Percentiles rank a stretch among this genome's conserved stretches.
These are phyloP conservation scores for Hortiboletus flavorubellus DNA, from an alignment of 768 basidiomycete species.

Conservation along the genomic window DNA sequence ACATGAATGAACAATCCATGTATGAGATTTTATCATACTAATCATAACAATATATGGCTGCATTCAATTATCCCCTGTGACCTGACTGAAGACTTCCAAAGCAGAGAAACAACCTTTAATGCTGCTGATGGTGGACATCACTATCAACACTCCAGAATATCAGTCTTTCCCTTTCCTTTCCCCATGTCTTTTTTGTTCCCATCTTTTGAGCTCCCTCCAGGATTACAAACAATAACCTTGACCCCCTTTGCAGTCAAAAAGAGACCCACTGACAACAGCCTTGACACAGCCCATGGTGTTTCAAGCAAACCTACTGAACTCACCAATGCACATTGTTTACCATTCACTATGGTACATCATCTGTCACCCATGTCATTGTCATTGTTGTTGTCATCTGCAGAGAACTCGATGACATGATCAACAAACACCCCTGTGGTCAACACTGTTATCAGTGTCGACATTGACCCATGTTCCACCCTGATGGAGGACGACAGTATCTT, in stretches of 20 bases:
- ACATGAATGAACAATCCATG: too few relatives aligned
- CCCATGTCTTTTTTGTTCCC: background rate
- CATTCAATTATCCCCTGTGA: too few relatives aligned
- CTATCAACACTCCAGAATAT: background rate
- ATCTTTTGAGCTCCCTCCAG: background rate
- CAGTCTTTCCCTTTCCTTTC: background rate
- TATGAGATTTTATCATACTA: too few relatives aligned
- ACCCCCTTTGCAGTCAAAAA: background rate
- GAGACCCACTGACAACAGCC: background rate
- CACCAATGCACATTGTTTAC: background rate
- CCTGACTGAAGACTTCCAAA: too few relatives aligned
- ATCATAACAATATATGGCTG: too few relatives aligned
- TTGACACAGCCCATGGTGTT: background rate
- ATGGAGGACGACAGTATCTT: constrained; percentile 6
- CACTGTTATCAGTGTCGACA: background rate
- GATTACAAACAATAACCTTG: background rate
- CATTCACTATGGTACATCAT: background rate
- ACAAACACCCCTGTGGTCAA: constrained; percentile 13
- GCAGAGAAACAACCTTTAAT: too few relatives aligned
- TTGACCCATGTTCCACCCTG: background rate
- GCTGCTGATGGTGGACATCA: too few relatives aligned
- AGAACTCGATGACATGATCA: constrained; percentile 24
- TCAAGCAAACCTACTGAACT: background rate
- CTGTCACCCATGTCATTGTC: background rate
- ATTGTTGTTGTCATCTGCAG: constrained; percentile 12